These are phyloP conservation scores for Pestalotiopsis sp. DNA, from an alignment of 2,329 filamentous ascomycete species.

Conservation along the genomic window DNA sequence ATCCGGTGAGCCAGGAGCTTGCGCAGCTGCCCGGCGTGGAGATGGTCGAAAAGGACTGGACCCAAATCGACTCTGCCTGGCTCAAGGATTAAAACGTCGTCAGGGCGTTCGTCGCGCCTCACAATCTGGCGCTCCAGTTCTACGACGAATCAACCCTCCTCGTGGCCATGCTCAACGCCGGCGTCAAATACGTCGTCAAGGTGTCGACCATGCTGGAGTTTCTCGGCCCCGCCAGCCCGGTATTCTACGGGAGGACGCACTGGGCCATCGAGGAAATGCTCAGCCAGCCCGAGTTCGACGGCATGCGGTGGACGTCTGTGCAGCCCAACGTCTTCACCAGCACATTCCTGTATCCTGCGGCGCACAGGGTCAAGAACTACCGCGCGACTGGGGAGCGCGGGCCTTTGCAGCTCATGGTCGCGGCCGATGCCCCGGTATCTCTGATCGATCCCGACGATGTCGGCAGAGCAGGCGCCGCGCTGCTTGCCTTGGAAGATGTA, in stretches of 20 bases:
- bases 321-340: conserved; percentile 31
- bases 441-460: neutral
- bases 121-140: conserved; percentile 37
- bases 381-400: neutral
- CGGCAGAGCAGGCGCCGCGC: neutral
- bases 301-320: conserved; percentile 38
- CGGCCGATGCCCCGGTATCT: neutral
- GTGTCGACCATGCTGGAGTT: conserved; percentile 39
- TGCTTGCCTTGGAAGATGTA: neutral
- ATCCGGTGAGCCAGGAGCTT: conserved; percentile 26
- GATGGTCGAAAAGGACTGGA: conserved; percentile 35
- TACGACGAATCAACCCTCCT: conserved; percentile 39
- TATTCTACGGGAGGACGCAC: conserved; percentile 37
- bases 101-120: conserved; percentile 39
- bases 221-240: conserved; percentile 32
- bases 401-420: neutral
- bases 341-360: neutral
- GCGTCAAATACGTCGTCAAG: conserved; percentile 41
- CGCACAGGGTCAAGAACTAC: neutral
- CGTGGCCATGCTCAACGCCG: conserved; percentile 31
- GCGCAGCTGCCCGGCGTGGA: conserved; percentile 33
- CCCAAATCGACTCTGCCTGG: conserved; percentile 38
- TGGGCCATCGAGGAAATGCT: conserved; percentile 42
- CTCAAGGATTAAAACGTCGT: conserved; percentile 35
- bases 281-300: conserved; percentile 32